Evolutionary conservation across 2,329 filamentous ascomycete genomes (phyloP).

Genomic region (Pseudocercospora fuligena): DNA sequence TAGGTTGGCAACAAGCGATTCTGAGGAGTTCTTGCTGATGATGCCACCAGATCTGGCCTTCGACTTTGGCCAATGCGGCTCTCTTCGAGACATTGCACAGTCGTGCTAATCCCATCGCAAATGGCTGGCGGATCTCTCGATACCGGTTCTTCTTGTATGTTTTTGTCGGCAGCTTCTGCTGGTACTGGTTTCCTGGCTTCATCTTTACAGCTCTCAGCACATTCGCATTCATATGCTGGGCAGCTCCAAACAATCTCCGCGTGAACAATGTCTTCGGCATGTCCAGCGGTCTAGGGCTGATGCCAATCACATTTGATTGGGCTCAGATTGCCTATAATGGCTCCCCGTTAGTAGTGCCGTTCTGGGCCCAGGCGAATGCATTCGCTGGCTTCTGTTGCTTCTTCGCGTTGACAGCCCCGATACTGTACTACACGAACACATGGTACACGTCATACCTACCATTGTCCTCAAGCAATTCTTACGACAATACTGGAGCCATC

Average conservation of each 20-base stretch:
- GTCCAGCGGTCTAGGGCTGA: conserved; percentile 2
- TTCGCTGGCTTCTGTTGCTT: conserved; percentile 6
- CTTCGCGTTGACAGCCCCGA: conserved; percentile 4
- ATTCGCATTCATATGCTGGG: conserved; percentile 14
- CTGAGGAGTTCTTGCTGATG: background rate
- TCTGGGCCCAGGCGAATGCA: conserved; percentile 11
- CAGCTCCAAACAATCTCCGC: conserved; percentile 4
- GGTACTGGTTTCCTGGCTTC: conserved; percentile 12
- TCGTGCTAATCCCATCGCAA: conserved; percentile 4
- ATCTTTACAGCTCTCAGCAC: conserved; percentile 11
- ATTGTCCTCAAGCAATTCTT: background rate
- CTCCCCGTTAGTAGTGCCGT: conserved; percentile 6
- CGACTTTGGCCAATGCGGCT: conserved; percentile 8
- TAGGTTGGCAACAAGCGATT: background rate
- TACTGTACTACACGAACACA: conserved; percentile 6
- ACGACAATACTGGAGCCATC: conserved; percentile 8
- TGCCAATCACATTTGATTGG: conserved; percentile 11
- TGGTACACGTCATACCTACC: conserved; percentile 9
- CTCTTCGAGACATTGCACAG: conserved; percentile 8
- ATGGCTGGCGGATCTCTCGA: conserved; percentile 8
- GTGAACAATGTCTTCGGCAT: conserved; percentile 13
- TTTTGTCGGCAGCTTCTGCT: conserved; percentile 1
- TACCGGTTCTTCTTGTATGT: conserved; percentile 5
- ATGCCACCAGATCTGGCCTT: conserved; percentile 1
- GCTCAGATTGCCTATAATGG: conserved; percentile 8